Evolutionary conservation across 2,329 filamentous ascomycete genomes (phyloP).

Genomic region (Penicillium sp.): DNA sequence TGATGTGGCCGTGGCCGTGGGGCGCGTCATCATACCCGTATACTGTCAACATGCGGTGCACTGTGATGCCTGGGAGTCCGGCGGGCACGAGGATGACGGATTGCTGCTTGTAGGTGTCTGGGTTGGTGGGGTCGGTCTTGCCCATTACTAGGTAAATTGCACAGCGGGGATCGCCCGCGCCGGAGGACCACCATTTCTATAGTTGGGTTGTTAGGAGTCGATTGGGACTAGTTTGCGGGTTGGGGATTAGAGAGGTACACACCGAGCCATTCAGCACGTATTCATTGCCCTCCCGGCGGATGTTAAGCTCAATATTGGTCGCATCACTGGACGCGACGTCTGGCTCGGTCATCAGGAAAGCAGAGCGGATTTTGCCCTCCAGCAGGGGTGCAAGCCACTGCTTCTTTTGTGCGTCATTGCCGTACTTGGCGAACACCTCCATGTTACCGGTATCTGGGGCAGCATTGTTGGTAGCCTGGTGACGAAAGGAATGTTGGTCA

Average conservation of each 20-base stretch:
- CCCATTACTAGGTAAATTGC: slow-evolving; percentile 95
- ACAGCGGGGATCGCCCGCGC: slow-evolving; percentile 89
- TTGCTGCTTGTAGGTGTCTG: slow-evolving; percentile 81
- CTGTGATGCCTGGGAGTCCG: slow-evolving; percentile 77
- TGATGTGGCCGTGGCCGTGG: slow-evolving; percentile 92
- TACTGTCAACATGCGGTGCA: slow-evolving; percentile 88
- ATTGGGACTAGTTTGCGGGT: background rate
- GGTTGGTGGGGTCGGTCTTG: slow-evolving; percentile 75
- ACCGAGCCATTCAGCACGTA: slow-evolving; percentile 88
- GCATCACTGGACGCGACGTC: slow-evolving; percentile 86
- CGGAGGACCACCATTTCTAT: slow-evolving; percentile 99
- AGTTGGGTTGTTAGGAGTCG: slow-evolving; percentile 1
- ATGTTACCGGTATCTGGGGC: slow-evolving; percentile 94
- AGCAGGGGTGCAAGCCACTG: slow-evolving; percentile 79
- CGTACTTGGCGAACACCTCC: slow-evolving; percentile 92
- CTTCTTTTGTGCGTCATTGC: slow-evolving; percentile 78
- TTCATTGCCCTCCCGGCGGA: slow-evolving; percentile 77
- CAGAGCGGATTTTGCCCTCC: slow-evolving; percentile 80
- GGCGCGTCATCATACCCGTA: slow-evolving; percentile 98
- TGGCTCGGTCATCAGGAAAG: slow-evolving; percentile 93
- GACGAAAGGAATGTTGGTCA: background rate
- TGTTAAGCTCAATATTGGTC: slow-evolving; percentile 83
- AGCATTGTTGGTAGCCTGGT: slow-evolving; percentile 77
- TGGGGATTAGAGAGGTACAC: slow-evolving; percentile 28
- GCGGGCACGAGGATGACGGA: slow-evolving; percentile 88